These are phyloP conservation scores for Medicago arabica DNA, from an alignment of 306 rosid genomes.

Conservation along the genomic window DNA sequence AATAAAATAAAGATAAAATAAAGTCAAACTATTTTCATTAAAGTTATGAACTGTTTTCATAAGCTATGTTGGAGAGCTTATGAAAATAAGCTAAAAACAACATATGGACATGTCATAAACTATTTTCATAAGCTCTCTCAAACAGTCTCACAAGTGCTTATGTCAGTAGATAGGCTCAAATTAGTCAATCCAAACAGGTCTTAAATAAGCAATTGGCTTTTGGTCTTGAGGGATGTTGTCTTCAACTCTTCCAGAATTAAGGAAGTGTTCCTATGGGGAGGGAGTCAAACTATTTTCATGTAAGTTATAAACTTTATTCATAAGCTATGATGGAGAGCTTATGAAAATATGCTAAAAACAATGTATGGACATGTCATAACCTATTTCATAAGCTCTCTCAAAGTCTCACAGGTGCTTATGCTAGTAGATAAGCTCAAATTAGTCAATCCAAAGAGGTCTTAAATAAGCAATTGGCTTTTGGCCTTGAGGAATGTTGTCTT, in stretches of 20 bases:
- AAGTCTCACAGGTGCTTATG: neutral
- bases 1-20: neutral
- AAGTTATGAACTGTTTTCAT: neutral
- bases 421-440: neutral
- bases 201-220: constrained; percentile 10
- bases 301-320: neutral
- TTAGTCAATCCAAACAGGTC: neutral
- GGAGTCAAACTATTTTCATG: neutral
- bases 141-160: neutral
- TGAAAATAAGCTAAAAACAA: neutral
- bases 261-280: neutral
- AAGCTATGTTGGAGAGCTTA: neutral
- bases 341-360: neutral
- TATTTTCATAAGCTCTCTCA: neutral
- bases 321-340: neutral
- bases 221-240: constrained; percentile 3
- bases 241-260: constrained; percentile 9
- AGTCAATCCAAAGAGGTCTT: neutral
- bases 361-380: neutral
- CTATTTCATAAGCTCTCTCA: neutral
- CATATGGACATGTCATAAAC: neutral
- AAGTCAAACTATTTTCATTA: neutral
- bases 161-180: neutral
- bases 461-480: constrained; percentile 10
- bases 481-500: constrained; percentile 9